Evolutionary conservation across 306 rosid genomes (phyloP).

Genomic region (Gastrolobium villosum): DNA sequence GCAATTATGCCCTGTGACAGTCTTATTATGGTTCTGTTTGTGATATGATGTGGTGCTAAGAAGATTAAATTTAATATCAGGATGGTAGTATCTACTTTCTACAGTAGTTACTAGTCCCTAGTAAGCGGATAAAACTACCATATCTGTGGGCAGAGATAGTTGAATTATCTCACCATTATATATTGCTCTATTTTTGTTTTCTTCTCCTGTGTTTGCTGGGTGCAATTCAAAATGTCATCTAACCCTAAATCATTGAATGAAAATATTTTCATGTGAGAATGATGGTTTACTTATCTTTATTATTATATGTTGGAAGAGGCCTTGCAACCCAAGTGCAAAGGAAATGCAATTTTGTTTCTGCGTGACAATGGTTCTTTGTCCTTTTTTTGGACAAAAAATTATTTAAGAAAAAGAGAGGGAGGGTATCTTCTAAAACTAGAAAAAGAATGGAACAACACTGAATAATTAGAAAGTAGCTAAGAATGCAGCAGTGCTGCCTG

Average conservation of each 20-base stretch:
- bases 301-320: neutral
- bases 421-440: neutral
- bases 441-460: neutral
- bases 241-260: neutral
- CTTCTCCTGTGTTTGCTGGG: neutral
- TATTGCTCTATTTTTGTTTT: neutral
- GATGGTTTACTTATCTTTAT: neutral
- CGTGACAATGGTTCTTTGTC: neutral
- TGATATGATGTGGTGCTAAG: slow-evolving; percentile 19
- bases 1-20: neutral
- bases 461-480: neutral
- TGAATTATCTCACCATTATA: too few species aligned
- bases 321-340: neutral
- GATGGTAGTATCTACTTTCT: neutral
- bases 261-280: neutral
- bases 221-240: neutral
- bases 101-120: slow-evolving; percentile 7
- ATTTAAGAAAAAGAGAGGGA: neutral
- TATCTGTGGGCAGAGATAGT: neutral
- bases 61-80: neutral
- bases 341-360: neutral
- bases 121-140: slow-evolving; percentile 20
- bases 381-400: neutral
- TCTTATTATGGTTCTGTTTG: neutral
- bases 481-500: neutral